Base-by-base conservation (phyloP, 495 filamentous ascomycete species). In the Aspergillus sclerotioniger region DNA sequence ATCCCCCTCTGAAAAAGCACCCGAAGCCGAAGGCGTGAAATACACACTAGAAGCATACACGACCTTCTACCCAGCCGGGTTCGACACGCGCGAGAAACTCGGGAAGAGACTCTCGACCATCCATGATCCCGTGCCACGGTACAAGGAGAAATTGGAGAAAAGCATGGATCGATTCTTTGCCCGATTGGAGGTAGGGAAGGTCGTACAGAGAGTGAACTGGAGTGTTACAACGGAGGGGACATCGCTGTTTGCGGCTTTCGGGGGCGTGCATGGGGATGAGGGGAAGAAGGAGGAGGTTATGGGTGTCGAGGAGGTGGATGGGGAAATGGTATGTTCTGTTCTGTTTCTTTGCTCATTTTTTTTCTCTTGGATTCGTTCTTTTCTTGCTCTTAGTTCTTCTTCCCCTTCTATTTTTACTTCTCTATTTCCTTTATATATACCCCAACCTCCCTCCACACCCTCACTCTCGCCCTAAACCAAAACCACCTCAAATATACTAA, bases 121-220 rank as follows among this genome's bases (percentile, higher is more conserved):
- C 54, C 91, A 95, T 62, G 71, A 55, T 3, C 87, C 87, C 0
- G 85, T 90, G 0, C 88, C 88, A 0, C 80, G 83, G 1, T 93
- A 91, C 64, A 70, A 69, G 25, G 81, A 82, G 25, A 91, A 88
- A 67, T 77, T 95, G 3, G 84, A 86, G 52, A 79, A 78, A 25
- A 88, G 85, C 53, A 91, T 95, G 87, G 89, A 93, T 67, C 76
- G 84, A 16, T 92, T 87, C 70, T 94, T 95, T 54, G 67, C 68
- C 10, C 62, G 63, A 20, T n/a, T 78, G 9, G 73, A 77, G 56
- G 69, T 71, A 3, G 76, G 76, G 0, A 64, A 56, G 47, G 69
- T 67, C 41, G 74, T 78, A 13, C 70, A 72, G 54, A 56, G 76
- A 20, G 71, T 68, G 3, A 80, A 87, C 69, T 92, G 89, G 90